A percentile compares a stretch with the other conserved stretches of the same genome.
Conservation (phyloP, 1,284 basidiomycete genomes). For the Mycosarcoma mackinlayi region DNA sequence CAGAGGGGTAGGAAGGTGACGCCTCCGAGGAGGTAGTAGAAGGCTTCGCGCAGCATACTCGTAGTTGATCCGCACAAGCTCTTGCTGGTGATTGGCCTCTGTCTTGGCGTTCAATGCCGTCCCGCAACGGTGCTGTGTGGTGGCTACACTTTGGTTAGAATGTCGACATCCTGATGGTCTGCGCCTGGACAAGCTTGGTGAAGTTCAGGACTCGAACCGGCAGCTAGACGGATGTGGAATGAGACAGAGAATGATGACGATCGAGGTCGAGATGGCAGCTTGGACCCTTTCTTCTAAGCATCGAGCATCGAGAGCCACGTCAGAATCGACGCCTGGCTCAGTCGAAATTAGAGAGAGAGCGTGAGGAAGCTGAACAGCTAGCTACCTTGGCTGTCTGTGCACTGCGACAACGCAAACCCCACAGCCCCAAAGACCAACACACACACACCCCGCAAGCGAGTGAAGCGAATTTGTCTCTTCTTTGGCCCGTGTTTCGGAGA, state of each 20-base stretch:
- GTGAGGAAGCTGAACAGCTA: too few relatives aligned
- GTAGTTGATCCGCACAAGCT: not conserved
- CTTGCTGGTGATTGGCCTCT: not conserved
- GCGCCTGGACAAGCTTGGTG: not conserved
- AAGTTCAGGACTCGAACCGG: not conserved
- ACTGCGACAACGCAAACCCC: too few relatives aligned
- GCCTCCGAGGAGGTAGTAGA: conserved; percentile 66
- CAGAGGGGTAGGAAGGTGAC: conserved; percentile 65
- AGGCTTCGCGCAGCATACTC: conserved; percentile 52
- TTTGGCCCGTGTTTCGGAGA: too few relatives aligned
- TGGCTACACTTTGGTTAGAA: not conserved
- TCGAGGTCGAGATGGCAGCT: too few relatives aligned
- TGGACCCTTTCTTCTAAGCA: conserved; percentile 1
- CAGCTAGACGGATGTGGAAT: not conserved
- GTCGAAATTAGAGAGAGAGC: too few relatives aligned
- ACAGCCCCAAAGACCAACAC: too few relatives aligned
- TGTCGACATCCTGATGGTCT: not conserved
- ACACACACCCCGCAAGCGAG: too few relatives aligned
- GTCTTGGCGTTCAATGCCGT: not conserved
- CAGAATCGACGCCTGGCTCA: too few relatives aligned
- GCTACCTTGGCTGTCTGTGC: too few relatives aligned
- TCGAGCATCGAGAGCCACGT: conserved; percentile 1
- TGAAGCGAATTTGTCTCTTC: too few relatives aligned
- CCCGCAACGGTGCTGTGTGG: not conserved
- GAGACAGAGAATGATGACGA: not conserved